A percentile compares a stretch with the other conserved stretches of the same genome.
Conservation (phyloP, 2,329 filamentous ascomycete species). For the Aureobasidium sp. region DNA sequence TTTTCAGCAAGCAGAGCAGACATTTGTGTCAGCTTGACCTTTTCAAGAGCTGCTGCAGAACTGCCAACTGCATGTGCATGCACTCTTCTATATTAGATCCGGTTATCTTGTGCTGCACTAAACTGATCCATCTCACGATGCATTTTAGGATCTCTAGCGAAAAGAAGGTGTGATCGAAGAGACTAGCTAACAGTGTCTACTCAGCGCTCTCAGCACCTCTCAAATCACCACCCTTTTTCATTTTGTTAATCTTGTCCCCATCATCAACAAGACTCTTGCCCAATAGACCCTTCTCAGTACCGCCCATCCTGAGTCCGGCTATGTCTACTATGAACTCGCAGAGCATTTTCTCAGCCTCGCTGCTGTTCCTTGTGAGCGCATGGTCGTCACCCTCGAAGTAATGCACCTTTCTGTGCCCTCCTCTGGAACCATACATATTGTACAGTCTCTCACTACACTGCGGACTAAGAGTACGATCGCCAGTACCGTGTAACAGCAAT, state of each 20-base stretch:
- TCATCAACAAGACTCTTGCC: slow-evolving; percentile 19
- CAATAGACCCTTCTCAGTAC: slow-evolving; percentile 21
- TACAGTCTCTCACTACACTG: slow-evolving; percentile 32
- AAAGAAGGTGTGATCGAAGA: no score
- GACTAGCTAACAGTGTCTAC: not conserved
- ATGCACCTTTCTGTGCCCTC: slow-evolving; percentile 28
- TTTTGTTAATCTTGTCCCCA: slow-evolving; percentile 22
- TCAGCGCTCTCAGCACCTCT: slow-evolving; percentile 27
- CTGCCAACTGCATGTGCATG: no score
- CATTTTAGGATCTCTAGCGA: no score
- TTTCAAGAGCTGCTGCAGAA: no score
- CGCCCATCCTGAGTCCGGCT: slow-evolving; percentile 24
- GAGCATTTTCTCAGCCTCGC: slow-evolving; percentile 33
- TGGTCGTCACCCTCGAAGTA: slow-evolving; percentile 39
- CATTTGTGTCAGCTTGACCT: no score
- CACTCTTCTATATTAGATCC: no score
- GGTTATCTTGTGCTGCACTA: no score
- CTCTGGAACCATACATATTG: slow-evolving; percentile 28
- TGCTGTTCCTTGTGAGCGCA: slow-evolving; percentile 32
- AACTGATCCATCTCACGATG: no score
- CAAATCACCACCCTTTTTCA: slow-evolving; percentile 33
- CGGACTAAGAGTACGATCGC: slow-evolving; percentile 30
- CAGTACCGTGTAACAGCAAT: slow-evolving; percentile 35
- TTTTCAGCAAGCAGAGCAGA: no score
- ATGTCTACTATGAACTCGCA: slow-evolving; percentile 33